phyloP scores from a whole-genome alignment of 1,139 yeast genomes.

The Zygosaccharomyces sapae region DNA sequence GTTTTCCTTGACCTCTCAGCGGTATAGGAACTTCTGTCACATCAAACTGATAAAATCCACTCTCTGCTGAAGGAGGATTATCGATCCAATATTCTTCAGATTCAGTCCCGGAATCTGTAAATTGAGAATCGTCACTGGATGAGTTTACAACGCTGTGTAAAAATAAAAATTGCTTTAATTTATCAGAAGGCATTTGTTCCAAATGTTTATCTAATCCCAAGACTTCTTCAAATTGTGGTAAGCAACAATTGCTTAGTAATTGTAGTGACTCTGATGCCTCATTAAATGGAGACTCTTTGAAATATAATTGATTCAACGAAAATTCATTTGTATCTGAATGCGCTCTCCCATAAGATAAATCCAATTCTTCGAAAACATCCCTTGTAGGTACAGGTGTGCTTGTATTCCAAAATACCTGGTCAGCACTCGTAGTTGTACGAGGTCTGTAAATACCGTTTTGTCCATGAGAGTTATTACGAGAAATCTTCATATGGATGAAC shows the following conservation, averaged over 20 bases:
- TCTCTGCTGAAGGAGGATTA: slow-evolving; percentile 2
- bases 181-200: slow-evolving; percentile 9
- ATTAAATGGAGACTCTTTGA: background rate
- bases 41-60: slow-evolving; percentile 6
- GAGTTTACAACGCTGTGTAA: slow-evolving; percentile 11
- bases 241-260: background rate
- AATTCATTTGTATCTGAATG: background rate
- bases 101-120: slow-evolving; percentile 6
- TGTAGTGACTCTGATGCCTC: background rate
- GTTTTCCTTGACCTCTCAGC: background rate
- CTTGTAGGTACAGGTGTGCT: background rate
- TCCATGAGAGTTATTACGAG: background rate
- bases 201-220: slow-evolving; percentile 5
- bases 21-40: slow-evolving; percentile 11
- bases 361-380: background rate
- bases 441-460: background rate
- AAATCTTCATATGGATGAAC: background rate
- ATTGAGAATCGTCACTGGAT: slow-evolving; percentile 13
- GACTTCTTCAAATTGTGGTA: slow-evolving; percentile 11
- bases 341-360: background rate
- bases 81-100: background rate
- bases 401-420: background rate
- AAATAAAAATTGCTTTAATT: slow-evolving; percentile 11
- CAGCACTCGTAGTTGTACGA: background rate
- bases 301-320: background rate